Conservation (phyloP, 148 eudicot genomes). For the Bassia scoparia region DNA sequence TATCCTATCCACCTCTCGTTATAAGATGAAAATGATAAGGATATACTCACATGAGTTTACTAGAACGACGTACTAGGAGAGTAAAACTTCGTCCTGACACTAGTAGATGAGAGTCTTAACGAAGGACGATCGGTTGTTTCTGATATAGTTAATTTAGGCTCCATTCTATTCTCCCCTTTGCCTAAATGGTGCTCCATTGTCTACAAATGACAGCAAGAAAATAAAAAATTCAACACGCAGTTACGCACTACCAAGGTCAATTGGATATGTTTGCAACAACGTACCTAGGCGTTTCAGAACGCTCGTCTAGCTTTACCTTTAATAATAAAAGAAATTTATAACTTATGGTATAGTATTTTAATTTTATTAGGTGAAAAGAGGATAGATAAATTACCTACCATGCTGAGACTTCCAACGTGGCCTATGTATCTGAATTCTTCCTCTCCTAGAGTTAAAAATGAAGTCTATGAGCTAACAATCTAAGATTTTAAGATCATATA, state of each 20-base stretch:
- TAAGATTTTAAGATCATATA: too few relatives aligned
- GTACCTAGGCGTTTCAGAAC: too few relatives aligned
- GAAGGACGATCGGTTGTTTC: constrained; percentile 44
- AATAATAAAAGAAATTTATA: too few relatives aligned
- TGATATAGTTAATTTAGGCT: constrained; percentile 24
- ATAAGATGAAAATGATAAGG: not conserved
- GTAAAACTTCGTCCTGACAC: constrained; percentile 74
- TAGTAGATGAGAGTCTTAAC: constrained; percentile 73
- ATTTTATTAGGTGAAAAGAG: too few relatives aligned
- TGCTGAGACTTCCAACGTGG: too few relatives aligned
- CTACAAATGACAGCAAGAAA: not conserved
- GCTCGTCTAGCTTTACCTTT: too few relatives aligned
- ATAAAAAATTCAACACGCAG: not conserved
- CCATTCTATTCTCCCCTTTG: constrained; percentile 31
- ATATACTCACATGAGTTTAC: constrained; percentile 39
- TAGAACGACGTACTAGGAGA: constrained; percentile 36
- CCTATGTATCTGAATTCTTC: too few relatives aligned
- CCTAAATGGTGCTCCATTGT: constrained; percentile 14
- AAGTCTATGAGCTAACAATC: too few relatives aligned
- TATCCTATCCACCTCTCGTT: too few relatives aligned
- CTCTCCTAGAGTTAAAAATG: too few relatives aligned
- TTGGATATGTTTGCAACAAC: not conserved
- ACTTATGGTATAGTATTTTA: too few relatives aligned
- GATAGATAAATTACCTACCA: too few relatives aligned
- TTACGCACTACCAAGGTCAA: not conserved